These are phyloP conservation scores for Trametes gibbosa DNA, from an alignment of 768 basidiomycete species.

Conservation along the genomic window DNA sequence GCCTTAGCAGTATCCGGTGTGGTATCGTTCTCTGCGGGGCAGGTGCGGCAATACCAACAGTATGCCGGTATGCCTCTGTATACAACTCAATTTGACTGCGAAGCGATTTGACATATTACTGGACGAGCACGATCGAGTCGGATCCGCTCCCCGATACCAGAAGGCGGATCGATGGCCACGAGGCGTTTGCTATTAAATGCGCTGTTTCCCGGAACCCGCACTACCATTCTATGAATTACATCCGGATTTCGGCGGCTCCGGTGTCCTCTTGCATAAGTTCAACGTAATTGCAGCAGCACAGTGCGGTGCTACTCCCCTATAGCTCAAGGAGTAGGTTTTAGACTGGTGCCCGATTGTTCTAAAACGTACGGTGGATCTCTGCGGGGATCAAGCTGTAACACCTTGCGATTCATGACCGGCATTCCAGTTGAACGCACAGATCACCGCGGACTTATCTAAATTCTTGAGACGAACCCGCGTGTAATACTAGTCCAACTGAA, in stretches of 20 bases:
- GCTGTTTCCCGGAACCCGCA: too few species aligned
- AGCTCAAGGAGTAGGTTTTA: too few species aligned
- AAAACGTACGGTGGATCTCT: too few species aligned
- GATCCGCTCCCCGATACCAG: not conserved
- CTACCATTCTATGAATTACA: too few species aligned
- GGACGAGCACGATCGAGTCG: not conserved
- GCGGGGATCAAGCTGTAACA: too few species aligned
- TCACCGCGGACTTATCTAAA: not conserved
- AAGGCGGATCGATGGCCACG: not conserved
- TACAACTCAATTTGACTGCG: not conserved
- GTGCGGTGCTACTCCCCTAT: too few species aligned
- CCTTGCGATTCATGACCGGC: too few species aligned
- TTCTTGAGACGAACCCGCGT: not conserved
- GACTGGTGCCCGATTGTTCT: too few species aligned
- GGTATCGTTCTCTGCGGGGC: not conserved
- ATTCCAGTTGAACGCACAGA: not conserved
- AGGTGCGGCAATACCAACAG: not conserved
- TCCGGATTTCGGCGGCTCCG: too few species aligned
- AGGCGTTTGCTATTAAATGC: not conserved
- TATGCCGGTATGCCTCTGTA: not conserved
- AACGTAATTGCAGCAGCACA: too few species aligned
- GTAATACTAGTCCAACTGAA: constrained; percentile 7
- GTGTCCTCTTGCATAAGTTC: too few species aligned
- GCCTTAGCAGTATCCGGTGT: not conserved
- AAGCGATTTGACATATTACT: too few species aligned